Base-by-base conservation (phyloP, 2,329 filamentous ascomycete genomes). In the Zymoseptoria pseudotritici region DNA sequence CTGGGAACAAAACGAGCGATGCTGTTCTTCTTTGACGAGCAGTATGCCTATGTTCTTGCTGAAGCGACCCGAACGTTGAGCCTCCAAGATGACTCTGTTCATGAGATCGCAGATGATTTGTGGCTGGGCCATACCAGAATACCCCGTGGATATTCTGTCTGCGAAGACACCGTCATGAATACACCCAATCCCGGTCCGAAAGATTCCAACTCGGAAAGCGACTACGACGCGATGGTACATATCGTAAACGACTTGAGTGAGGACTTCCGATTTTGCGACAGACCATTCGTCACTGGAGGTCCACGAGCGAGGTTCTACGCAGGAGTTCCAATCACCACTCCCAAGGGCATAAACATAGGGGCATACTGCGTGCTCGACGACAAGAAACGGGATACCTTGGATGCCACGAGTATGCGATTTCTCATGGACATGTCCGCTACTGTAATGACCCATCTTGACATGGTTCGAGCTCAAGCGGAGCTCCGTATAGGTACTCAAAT, bases 401-500 rank as follows among this genome's bases (percentile, higher is more conserved):
- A 73, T 10, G 67, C 75, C 0, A 75, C 76, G 8, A 80, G 84
- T 55, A 62, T 80, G 1, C 75, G 78, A 21, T 86, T 85, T 55
- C 74, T 89, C 69, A 77, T 79, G 26, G 82, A 83, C 53, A 78
- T 87, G 72, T 76, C 80, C 0, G 73, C 74, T 10, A 81, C 84
- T 2, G 77, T 86, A 9, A 85, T 86, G 76, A 80, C 84, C 21
- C 85, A 88, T 61, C 70, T 89, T 8, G 83, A 85, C 72, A 65
- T 65, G 65, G 63, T 65, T 21, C 56, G 65, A 46, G 65, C 61
- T 8, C 62, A 62, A 21, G 65, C 58, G 8, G 65, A 65, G 59
- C 81, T 79, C 65, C 79, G 76, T 66, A 79, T 77, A 65, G 81
- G 76, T 50, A 83, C 78, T 62, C 79, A 77, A 66, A 85, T 81